Evolutionary conservation across 495 filamentous ascomycete genomes (phyloP), one percentile per base, ranked within the genome.

Genomic region (Talaromyces trachyspermus): DNA sequence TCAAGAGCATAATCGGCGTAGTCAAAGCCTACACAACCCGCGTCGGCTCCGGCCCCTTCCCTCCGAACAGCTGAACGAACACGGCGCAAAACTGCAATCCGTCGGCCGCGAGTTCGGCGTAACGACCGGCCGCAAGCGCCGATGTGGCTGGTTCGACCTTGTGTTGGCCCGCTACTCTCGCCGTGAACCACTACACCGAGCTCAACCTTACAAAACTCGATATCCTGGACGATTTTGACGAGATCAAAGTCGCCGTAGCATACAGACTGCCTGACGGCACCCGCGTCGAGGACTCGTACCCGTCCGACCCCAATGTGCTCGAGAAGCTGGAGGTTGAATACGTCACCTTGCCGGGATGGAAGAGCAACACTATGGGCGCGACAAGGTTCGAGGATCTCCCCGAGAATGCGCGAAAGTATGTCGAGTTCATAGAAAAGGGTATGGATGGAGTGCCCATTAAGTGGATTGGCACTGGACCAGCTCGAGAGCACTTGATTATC

Each of bases 191-290:
- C 68, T 87, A 88, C 68, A 85, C 81, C 8, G 68, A 71, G 2
- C 65, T 94, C 38, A 95, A 95, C 73, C 67, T 95, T 29, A 95
- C 89, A 50, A 95, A 90, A 62, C 82, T 94, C 47, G 88, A 94
- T 61, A 74, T 95, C 15, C 77, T 96, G 9, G 89, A 95, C 60
- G 81, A 78, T 35, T 88, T 95, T 61, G 71, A 80, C 23, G 80
- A 84, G 58, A 81, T 96, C 68, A 81, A 87, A 70, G 77, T 95
- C 33, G 88, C 80, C 5, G 74, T 82, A 14, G 81, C 75, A 2
- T 96, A 95, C 72, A 70, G 63, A 18, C 60, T 76, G 58, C 68
- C 74, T 46, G 56, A 74, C 51, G 73, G 78, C 27, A 76, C 72
- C 44, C 52, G 76, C 25, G 62, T 68, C 9, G 63, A 83, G 8